Conservation (phyloP, 2,329 filamentous ascomycete species). For the Pochonia chlamydosporia region DNA sequence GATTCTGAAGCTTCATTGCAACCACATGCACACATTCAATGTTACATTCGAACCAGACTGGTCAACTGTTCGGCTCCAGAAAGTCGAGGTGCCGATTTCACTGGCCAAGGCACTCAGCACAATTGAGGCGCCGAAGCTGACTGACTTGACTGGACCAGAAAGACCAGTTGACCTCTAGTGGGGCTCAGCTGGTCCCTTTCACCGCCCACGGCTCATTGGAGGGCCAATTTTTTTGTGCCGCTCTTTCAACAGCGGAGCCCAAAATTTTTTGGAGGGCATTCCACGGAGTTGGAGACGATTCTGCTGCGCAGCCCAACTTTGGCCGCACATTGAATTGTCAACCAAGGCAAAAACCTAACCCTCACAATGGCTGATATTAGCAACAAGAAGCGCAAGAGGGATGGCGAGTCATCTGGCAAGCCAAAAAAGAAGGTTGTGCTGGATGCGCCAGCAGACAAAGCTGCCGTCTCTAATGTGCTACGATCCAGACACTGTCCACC, state of each 20-base stretch:
- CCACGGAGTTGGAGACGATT: slow-evolving; percentile 13
- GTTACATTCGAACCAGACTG: neutral
- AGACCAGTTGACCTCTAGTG: slow-evolving; percentile 1
- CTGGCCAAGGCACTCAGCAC: too few relatives aligned
- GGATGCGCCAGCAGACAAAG: slow-evolving; percentile 30
- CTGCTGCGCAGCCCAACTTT: neutral
- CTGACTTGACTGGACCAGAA: neutral
- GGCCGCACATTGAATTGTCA: too few relatives aligned
- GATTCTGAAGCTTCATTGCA: too few relatives aligned
- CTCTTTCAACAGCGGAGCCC: slow-evolving; percentile 12
- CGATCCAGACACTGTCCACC: slow-evolving; percentile 43
- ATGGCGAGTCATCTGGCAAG: slow-evolving; percentile 32
- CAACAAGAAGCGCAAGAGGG: slow-evolving; percentile 50
- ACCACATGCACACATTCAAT: too few relatives aligned
- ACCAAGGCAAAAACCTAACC: too few relatives aligned
- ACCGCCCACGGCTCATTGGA: slow-evolving; percentile 21
- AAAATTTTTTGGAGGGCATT: slow-evolving; percentile 23
- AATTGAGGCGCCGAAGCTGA: slow-evolving; percentile 9
- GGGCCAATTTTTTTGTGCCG: slow-evolving; percentile 19
- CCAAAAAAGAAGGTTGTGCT: slow-evolving; percentile 49
- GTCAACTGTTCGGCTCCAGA: too few relatives aligned
- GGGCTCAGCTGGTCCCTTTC: slow-evolving; percentile 15
- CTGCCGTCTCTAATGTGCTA: slow-evolving; percentile 41
- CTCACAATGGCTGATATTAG: slow-evolving; percentile 31
- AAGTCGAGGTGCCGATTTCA: too few relatives aligned